Base-by-base conservation (phyloP, 345 rosid genomes). In the Stellera chamaejasme region DNA sequence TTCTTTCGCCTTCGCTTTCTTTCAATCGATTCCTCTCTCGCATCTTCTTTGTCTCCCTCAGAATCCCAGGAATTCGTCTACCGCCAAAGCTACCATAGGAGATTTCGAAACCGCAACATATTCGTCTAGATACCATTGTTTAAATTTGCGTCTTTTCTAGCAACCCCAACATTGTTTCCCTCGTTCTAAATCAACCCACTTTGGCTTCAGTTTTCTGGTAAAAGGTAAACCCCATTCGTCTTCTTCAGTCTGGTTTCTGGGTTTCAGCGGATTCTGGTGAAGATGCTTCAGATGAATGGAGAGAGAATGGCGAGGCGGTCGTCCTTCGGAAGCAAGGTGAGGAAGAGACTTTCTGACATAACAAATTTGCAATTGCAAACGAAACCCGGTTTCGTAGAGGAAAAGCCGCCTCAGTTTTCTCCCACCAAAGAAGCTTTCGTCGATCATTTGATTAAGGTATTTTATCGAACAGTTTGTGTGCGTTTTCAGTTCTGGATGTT, bases 301-400 rank as follows among this genome's bases (percentile, higher is more conserved):
- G 64, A 60, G 58, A 76, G 57, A 64, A 64, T 69, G 63, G 72
- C 67, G 14, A 81, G 75, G 69, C 75, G 69, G 67, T 71, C 80
- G 42, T 77, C 87, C 32, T 69, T 80, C 48, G 77, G 88, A 43
- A 58, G 59, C 61, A 71, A 74, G 56, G 62, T 70, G 67, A 78
- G 84, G 59, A 78, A 52, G 59, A 69, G 79, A 28, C 80, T 83
- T 10, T 76, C 88, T 63, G 87, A 87, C 49, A 82, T 87, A 42
- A 81, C 95, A 19, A 87, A 84, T 64, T 59, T 67, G 28, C 85
- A 74, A 60, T 26, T 69, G 28, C 87, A 72, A 54, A 60, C 50
- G 39, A 71, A 79, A 54, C n/a, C 67, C 19, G 52, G 53, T 13
- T 59, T 11, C 56, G 61, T 59, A 5, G 66, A 69, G 51, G 72